Evolutionary conservation across 306 rosid species (phyloP).

Genomic region (Corylus avellana): DNA sequence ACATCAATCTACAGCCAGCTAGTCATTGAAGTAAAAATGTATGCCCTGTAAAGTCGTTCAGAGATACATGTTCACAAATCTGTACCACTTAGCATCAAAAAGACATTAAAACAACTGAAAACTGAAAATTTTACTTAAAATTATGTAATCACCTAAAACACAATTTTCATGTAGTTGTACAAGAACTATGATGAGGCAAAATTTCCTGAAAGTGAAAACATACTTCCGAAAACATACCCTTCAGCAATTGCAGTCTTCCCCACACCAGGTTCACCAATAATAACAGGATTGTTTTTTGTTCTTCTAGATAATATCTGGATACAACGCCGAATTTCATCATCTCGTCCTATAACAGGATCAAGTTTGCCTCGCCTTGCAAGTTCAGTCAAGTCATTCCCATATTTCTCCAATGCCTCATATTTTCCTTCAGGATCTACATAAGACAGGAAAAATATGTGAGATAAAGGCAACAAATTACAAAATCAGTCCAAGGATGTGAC

Average conservation of each 20-base stretch:
- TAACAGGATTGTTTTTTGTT: constrained; percentile 95
- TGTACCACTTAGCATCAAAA: background rate
- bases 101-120: background rate
- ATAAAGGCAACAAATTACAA: constrained; percentile 9
- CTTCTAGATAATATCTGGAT: constrained; percentile 91
- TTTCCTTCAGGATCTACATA: constrained; percentile 88
- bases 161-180: background rate
- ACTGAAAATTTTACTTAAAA: background rate
- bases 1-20: too few species aligned
- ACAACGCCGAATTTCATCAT: constrained; percentile 94
- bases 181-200: background rate
- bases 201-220: background rate
- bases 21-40: background rate
- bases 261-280: constrained; percentile 98
- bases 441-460: background rate
- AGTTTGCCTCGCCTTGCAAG: constrained; percentile 96
- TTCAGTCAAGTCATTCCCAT: constrained; percentile 91
- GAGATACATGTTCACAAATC: background rate
- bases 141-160: background rate
- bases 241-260: constrained; percentile 99
- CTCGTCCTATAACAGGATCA: constrained; percentile 96
- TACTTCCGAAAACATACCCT: constrained; percentile 61
- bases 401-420: constrained; percentile 84
- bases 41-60: background rate
- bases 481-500: constrained; percentile 16